A percentile compares a stretch with the other conserved stretches of the same genome.
Conservation (phyloP, 2,329 filamentous ascomycete species). For the Fusarium kyushuense region DNA sequence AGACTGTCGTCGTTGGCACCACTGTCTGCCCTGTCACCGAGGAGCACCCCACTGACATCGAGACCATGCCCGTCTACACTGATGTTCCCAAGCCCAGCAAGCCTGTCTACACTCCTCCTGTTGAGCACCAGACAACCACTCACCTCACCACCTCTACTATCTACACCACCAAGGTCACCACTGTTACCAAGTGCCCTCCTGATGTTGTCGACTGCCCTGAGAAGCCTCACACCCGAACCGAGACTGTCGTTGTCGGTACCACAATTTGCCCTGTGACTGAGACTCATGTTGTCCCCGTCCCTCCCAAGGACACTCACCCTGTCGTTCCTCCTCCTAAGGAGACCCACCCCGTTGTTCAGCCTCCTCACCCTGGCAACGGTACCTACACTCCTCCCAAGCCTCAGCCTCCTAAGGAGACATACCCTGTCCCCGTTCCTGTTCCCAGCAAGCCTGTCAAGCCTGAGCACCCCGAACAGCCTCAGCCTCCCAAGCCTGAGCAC, state of each 20-base stretch:
- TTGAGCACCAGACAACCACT: slow-evolving; percentile 25
- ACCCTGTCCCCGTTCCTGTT: slow-evolving; percentile 7
- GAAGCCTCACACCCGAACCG: slow-evolving; percentile 26
- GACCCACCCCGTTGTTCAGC: slow-evolving; percentile 14
- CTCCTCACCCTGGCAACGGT: slow-evolving; percentile 24
- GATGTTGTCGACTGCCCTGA: slow-evolving; percentile 36
- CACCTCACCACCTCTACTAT: slow-evolving; percentile 25
- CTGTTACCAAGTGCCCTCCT: slow-evolving; percentile 36
- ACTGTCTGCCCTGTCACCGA: slow-evolving; percentile 36
- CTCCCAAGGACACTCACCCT: slow-evolving; percentile 13
- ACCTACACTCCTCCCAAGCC: slow-evolving; percentile 31
- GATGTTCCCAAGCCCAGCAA: slow-evolving; percentile 6
- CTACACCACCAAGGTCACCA: slow-evolving; percentile 40
- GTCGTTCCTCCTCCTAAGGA: slow-evolving; percentile 5
- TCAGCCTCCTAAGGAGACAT: slow-evolving; percentile 27
- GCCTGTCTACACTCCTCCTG: slow-evolving; percentile 4
- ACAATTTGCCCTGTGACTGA: slow-evolving; percentile 41
- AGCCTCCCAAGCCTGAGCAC: slow-evolving; percentile 11
- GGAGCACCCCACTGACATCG: slow-evolving; percentile 2
- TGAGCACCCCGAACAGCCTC: slow-evolving; percentile 4
- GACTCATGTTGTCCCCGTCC: background rate
- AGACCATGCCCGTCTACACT: slow-evolving; percentile 6
- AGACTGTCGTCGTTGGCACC: slow-evolving; percentile 29
- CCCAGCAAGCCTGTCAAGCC: slow-evolving; percentile 1
- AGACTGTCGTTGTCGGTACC: slow-evolving; percentile 36